Base-by-base conservation (phyloP, 2,329 filamentous ascomycete species). In the Talaromyces funiculosus region DNA sequence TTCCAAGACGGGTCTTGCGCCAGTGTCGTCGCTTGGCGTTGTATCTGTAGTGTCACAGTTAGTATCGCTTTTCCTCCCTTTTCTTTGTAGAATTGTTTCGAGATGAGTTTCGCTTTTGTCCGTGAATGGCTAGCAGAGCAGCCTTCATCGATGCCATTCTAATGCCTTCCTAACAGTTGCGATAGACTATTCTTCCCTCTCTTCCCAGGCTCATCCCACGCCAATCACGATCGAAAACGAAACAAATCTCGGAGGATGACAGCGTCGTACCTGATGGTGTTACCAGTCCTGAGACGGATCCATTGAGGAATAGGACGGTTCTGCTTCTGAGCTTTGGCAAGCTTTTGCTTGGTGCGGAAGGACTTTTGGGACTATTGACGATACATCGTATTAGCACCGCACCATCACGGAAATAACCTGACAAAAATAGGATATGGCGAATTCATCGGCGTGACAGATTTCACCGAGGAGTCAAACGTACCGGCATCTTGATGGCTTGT, bases 321-420 rank as follows among this genome's bases (percentile, higher is more conserved):
- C 86, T 97, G 93, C 88, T 96, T 97, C 87, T 97, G 93, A 80
- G 94, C 94, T 87, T 93, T 97, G 79, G 94, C 94, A 85, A 99
- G 92, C 94, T 99, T 99, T 83, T 95, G 90, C 92, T 99, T 99
- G 83, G 92, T 97, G 81, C 92, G 90, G 92, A 99, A 99, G 80
- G 92, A 90, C 89, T 99, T 99, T 86, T 99, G 92, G 89, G 89
- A 93, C 93, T 97, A 80, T 47, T 42, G 18, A 49, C n/a, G 12
- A 40, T 16, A 42, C 16, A 14, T 9, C 8, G 40, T 2, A 26
- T 33, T 29, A 57, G 55, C 45, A 37, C n/a, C 26, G 29, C 31
- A 40, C 20, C 20, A 51, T 37, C 20, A 22, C 14, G 10, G 38
- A 9, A 38, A 54, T 8, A 37, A 37, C n/a, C 14, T 10, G 31